Conservation (phyloP, 1,284 basidiomycete species). For the Malassezia dermatis region DNA sequence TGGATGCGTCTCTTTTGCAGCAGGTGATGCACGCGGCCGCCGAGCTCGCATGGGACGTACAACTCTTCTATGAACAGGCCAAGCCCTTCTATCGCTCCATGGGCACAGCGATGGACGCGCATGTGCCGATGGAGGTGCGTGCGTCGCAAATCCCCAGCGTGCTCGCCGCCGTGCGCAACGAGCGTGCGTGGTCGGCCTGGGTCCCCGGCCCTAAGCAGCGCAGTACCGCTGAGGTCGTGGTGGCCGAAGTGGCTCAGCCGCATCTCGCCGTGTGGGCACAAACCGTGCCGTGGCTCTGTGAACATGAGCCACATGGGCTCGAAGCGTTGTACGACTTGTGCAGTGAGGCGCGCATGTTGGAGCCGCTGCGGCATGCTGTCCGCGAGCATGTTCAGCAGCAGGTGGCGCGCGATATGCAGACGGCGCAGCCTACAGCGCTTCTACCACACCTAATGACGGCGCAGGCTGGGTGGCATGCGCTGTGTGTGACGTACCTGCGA, state of each 20-base stretch:
- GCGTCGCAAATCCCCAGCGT: background rate
- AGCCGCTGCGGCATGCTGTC: background rate
- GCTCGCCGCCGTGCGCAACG: background rate
- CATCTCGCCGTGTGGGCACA: constrained; percentile 24
- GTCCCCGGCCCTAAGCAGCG: background rate
- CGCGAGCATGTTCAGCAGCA: constrained; percentile 1
- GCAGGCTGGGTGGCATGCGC: background rate
- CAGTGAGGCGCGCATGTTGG: background rate
- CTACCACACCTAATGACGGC: background rate
- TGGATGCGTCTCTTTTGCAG: background rate
- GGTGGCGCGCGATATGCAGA: background rate
- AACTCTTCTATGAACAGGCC: background rate
- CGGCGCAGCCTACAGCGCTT: background rate
- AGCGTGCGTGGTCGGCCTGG: background rate
- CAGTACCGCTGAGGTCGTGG: background rate
- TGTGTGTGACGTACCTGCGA: background rate
- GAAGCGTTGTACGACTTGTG: background rate
- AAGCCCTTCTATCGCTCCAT: background rate
- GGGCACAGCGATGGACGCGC: background rate
- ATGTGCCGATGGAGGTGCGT: background rate
- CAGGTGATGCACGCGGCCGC: background rate
- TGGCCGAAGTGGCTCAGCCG: constrained; percentile 18
- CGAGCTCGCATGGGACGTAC: background rate
- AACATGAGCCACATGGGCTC: background rate
- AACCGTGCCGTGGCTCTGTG: constrained; percentile 20